Conservation (phyloP, 2,329 filamentous ascomycete species). For the Aureobasidium leucospermi region DNA sequence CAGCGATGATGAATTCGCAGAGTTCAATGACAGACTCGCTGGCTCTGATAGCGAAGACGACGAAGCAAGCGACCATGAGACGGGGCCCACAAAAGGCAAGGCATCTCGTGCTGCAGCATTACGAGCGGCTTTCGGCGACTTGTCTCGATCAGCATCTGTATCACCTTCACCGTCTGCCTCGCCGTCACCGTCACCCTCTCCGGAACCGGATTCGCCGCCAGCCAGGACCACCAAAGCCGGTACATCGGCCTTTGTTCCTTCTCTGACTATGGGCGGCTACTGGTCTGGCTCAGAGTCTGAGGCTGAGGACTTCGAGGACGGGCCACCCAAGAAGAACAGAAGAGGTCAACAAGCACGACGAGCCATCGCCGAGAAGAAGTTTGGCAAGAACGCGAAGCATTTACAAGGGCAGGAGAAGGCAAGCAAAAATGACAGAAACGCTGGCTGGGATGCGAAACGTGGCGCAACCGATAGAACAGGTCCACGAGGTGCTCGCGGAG, state of each 20-base stretch:
- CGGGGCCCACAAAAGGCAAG: conserved; percentile 20
- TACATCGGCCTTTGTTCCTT: conserved; percentile 61
- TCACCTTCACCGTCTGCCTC: conserved; percentile 21
- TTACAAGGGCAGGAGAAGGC: conserved; percentile 38
- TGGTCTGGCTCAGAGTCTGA: conserved; percentile 69
- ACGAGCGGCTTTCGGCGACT: conserved; percentile 16
- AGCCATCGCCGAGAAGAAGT: conserved; percentile 75
- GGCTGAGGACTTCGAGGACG: conserved; percentile 50
- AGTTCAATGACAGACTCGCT: conserved; percentile 34
- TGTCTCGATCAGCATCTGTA: conserved; percentile 21
- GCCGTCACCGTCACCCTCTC: conserved; percentile 20
- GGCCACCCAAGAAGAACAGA: conserved; percentile 60
- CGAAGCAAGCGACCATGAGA: conserved; percentile 22
- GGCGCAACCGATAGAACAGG: conserved; percentile 39
- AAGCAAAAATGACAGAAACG: conserved; percentile 34
- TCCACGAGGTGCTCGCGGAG: conserved; percentile 15
- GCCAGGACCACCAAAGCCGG: conserved; percentile 21
- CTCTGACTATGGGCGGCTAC: conserved; percentile 69
- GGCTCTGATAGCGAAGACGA: conserved; percentile 29
- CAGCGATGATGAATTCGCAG: conserved; percentile 19
- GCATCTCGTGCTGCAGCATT: conserved; percentile 1
- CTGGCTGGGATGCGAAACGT: conserved; percentile 52
- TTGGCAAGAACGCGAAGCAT: conserved; percentile 63
- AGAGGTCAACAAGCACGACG: conserved; percentile 71
- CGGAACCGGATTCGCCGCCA: conserved; percentile 19